Conservation (phyloP, 495 filamentous ascomycete species). For the Lasiosphaeriaceae sp. region DNA sequence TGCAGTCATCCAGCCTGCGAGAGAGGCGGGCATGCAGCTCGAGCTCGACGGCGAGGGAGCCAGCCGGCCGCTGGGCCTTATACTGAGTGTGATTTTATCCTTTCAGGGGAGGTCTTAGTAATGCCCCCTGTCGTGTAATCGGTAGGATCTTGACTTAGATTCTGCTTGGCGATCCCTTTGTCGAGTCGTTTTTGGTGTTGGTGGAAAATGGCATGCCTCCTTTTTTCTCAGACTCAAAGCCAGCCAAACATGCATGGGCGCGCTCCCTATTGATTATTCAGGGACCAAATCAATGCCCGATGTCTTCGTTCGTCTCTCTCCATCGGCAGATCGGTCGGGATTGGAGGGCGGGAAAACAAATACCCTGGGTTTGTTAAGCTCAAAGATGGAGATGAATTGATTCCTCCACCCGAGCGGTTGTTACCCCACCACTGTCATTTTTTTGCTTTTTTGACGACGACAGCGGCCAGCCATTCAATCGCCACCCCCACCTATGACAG, state of each 20-base stretch:
- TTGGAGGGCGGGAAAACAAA: slow-evolving; percentile 26
- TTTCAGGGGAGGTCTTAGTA: too few species aligned
- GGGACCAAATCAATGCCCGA: slow-evolving; percentile 16
- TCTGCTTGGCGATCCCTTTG: too few species aligned
- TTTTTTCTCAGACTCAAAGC: neutral
- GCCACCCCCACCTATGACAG: too few species aligned
- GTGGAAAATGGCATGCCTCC: too few species aligned
- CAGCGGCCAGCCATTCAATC: neutral
- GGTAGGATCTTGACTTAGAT: too few species aligned
- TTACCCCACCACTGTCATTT: too few species aligned
- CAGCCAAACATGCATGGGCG: neutral
- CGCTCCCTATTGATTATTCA: slow-evolving; percentile 1
- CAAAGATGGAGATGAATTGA: neutral
- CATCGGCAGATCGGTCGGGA: slow-evolving; percentile 29
- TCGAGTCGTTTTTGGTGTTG: too few species aligned
- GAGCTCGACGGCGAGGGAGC: neutral
- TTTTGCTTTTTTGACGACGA: neutral
- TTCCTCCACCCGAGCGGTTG: neutral
- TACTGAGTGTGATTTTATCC: neutral
- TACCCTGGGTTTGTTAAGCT: slow-evolving; percentile 20
- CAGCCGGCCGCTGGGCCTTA: neutral
- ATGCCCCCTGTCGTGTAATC: too few species aligned
- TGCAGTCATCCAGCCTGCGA: neutral
- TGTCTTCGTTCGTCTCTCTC: neutral
- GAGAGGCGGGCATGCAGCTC: neutral